phyloP scores from a whole-genome alignment of 495 filamentous ascomycete genomes.

The Lophiostoma macrostomum region DNA sequence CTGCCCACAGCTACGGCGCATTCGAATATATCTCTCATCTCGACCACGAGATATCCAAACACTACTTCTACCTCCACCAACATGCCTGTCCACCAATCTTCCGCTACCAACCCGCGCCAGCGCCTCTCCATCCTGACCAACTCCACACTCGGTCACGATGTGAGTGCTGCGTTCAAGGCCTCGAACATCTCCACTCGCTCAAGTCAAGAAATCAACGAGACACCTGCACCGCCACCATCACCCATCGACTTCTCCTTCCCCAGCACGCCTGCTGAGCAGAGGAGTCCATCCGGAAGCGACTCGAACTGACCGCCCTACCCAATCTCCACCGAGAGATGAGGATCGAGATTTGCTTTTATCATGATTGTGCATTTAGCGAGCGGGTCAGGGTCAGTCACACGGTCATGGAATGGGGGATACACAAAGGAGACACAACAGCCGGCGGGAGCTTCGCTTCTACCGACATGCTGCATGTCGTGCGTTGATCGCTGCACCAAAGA shows the following conservation, averaged over 20 bases:
- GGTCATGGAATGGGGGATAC: slow-evolving; percentile 9
- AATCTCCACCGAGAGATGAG: neutral
- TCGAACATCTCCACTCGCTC: slow-evolving; percentile 24
- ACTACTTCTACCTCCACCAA: slow-evolving; percentile 3
- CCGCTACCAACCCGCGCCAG: slow-evolving; percentile 32
- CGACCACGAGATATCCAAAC: neutral
- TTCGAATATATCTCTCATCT: neutral
- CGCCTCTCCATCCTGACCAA: slow-evolving; percentile 37
- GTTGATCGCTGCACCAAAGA: slow-evolving; percentile 32
- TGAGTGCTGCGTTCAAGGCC: slow-evolving; percentile 36
- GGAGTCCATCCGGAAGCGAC: slow-evolving; percentile 21
- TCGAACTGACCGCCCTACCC: slow-evolving; percentile 11
- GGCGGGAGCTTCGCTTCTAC: neutral
- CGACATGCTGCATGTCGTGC: slow-evolving; percentile 1
- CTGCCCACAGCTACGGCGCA: neutral
- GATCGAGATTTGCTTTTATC: slow-evolving; percentile 20
- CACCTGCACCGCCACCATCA: slow-evolving; percentile 36
- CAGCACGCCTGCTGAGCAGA: slow-evolving; percentile 21
- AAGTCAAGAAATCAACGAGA: slow-evolving; percentile 24
- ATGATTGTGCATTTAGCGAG: slow-evolving; percentile 33
- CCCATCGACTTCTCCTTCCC: slow-evolving; percentile 37
- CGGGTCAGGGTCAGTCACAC: slow-evolving; percentile 4
- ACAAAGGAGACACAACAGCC: neutral
- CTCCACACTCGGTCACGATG: slow-evolving; percentile 35
- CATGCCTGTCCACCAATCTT: slow-evolving; percentile 14